Conservation (phyloP, 2,329 filamentous ascomycete species). For the Penicillium sp. region DNA sequence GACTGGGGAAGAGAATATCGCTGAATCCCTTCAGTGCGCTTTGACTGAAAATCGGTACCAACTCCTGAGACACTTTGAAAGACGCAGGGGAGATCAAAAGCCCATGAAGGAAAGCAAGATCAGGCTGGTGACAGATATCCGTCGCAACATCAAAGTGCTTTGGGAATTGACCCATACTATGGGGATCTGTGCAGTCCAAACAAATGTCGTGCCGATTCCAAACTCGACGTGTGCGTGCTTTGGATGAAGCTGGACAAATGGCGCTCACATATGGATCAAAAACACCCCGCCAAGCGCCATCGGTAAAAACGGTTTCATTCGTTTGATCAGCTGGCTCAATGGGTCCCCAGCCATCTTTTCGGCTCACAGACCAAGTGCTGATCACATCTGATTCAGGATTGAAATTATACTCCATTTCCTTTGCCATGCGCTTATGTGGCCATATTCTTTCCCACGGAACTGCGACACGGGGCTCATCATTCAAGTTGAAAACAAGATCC, state of each 20-base stretch:
- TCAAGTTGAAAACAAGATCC: slow-evolving; percentile 64
- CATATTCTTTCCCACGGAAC: slow-evolving; percentile 51
- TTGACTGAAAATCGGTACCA: slow-evolving; percentile 74
- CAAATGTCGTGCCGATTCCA: slow-evolving; percentile 69
- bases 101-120: slow-evolving; percentile 71
- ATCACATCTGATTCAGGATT: slow-evolving; percentile 22
- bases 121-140: slow-evolving; percentile 74
- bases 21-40: slow-evolving; percentile 71
- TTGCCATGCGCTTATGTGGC: slow-evolving; percentile 33
- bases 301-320: slow-evolving; percentile 39
- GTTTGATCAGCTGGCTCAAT: slow-evolving; percentile 36
- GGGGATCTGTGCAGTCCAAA: slow-evolving; percentile 60
- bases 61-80: slow-evolving; percentile 61
- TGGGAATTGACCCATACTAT: slow-evolving; percentile 68
- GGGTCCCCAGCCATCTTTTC: slow-evolving; percentile 39
- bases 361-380: slow-evolving; percentile 38
- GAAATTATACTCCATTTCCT: slow-evolving; percentile 20
- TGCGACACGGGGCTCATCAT: slow-evolving; percentile 59
- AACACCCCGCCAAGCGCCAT: slow-evolving; percentile 41
- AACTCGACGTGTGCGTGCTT: slow-evolving; percentile 57
- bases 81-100: slow-evolving; percentile 67
- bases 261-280: slow-evolving; percentile 47
- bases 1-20: slow-evolving; percentile 72
- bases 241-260: slow-evolving; percentile 64
- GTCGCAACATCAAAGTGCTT: slow-evolving; percentile 64